A percentile compares a stretch with the other conserved stretches of the same genome.
These are phyloP conservation scores for Tulasnella sp. DNA, from an alignment of 768 basidiomycete species.

Conservation along the genomic window DNA sequence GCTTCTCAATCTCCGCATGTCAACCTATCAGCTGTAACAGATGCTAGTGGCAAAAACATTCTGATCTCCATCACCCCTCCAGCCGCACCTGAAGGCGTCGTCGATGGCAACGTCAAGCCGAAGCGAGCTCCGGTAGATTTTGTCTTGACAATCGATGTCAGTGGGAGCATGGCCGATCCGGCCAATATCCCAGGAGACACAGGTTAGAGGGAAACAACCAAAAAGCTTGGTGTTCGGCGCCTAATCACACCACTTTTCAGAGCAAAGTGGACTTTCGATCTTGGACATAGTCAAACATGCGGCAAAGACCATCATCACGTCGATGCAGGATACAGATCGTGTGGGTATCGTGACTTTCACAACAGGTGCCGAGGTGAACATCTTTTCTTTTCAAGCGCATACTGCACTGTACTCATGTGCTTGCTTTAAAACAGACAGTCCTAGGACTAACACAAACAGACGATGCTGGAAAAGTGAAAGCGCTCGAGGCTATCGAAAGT, in stretches of 20 bases:
- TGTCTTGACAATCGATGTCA: conserved; percentile 18
- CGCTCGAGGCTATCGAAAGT: conserved; percentile 2
- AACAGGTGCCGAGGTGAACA: conserved; percentile 3
- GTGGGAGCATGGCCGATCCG: conserved; percentile 14
- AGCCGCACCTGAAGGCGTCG: neutral
- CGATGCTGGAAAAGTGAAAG: conserved; percentile 8
- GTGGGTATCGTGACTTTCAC: conserved; percentile 17
- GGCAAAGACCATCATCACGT: conserved; percentile 11
- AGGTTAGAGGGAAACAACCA: neutral
- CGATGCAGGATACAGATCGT: conserved; percentile 13
- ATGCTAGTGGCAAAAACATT: neutral
- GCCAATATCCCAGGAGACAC: conserved; percentile 16
- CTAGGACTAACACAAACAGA: conserved; percentile 14
- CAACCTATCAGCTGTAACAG: too few species aligned
- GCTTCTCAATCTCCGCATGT: too few species aligned
- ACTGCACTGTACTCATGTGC: neutral
- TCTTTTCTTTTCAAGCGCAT: neutral
- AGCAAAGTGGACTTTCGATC: conserved; percentile 13
- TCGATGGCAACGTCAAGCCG: neutral
- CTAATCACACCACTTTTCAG: neutral
- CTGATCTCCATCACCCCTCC: conserved; percentile 5
- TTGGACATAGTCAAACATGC: conserved; percentile 19
- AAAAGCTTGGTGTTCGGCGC: too few species aligned
- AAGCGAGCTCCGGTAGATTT: conserved; percentile 19
- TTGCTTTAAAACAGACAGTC: conserved; percentile 1